These are phyloP conservation scores for Ricinus communis DNA, from an alignment of 345 rosid species.

Conservation along the genomic window DNA sequence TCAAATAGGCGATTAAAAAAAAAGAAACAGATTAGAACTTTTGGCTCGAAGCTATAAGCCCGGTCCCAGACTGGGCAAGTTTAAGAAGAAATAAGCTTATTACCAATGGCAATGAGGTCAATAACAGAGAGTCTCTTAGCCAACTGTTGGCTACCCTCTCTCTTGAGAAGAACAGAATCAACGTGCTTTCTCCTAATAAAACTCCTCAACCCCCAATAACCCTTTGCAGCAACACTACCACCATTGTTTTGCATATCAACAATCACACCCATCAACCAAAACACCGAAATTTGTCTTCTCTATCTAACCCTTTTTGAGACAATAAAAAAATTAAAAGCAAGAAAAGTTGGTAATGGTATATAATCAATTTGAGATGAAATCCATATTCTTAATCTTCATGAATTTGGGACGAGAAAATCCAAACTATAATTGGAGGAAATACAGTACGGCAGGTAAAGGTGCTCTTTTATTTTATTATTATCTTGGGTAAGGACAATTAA, in stretches of 20 bases:
- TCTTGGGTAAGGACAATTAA: neutral
- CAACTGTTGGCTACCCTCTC: constrained; percentile 42
- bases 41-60: too few relatives aligned
- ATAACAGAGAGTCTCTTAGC: constrained; percentile 62
- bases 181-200: constrained; percentile 75
- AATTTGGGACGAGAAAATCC: neutral
- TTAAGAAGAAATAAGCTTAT: too few relatives aligned
- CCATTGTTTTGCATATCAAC: constrained; percentile 47
- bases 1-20: too few relatives aligned
- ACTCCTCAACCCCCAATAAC: constrained; percentile 50
- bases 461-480: too few relatives aligned
- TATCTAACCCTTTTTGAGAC: neutral
- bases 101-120: constrained; percentile 82
- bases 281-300: neutral
- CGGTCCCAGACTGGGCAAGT: too few relatives aligned
- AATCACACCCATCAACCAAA: constrained; percentile 47
- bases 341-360: too few relatives aligned
- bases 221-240: constrained; percentile 28
- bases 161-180: constrained; percentile 48
- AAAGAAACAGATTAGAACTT: too few relatives aligned
- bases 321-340: neutral
- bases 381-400: constrained; percentile 3
- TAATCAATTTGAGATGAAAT: neutral
- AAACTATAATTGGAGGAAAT: neutral
- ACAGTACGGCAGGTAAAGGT: too few relatives aligned